Evolutionary conservation across 805 yeast genomes (phyloP).

Genomic region (Wickerhamomyces rabaulensis): DNA sequence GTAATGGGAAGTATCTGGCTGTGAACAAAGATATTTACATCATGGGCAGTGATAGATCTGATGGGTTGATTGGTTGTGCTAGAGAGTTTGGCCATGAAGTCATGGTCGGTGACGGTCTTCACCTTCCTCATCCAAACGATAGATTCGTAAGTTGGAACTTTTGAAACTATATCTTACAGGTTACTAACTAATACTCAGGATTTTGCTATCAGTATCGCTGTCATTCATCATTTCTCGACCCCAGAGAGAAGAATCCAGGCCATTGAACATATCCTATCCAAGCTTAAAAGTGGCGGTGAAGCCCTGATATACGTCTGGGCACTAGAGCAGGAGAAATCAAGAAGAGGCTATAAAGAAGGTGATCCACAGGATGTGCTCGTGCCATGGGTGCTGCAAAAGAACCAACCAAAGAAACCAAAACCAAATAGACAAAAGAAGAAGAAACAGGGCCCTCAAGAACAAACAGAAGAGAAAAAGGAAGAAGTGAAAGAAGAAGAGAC

Average conservation of each 20-base stretch:
- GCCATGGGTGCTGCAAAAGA: constrained; percentile 83
- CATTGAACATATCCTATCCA: constrained; percentile 58
- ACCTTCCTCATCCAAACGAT: constrained; percentile 46
- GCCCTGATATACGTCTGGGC: constrained; percentile 96
- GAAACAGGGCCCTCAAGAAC: constrained; percentile 9
- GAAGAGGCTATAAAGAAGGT: constrained; percentile 88
- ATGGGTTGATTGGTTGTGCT: constrained; percentile 65
- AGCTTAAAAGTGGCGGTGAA: constrained; percentile 54
- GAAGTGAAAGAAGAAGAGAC: constrained; percentile 9
- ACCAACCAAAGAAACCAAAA: constrained; percentile 31
- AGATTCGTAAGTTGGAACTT: constrained; percentile 24
- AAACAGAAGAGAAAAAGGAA: constrained; percentile 2
- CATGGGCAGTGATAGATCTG: constrained; percentile 71
- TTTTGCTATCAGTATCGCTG: constrained; percentile 94
- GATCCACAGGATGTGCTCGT: constrained; percentile 92
- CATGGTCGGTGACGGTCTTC: constrained; percentile 76
- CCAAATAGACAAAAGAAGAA: constrained; percentile 25
- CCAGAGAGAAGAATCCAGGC: constrained; percentile 74
- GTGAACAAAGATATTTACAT: constrained; percentile 65
- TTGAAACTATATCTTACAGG: background rate
- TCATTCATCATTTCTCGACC: constrained; percentile 92
- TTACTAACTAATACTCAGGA: constrained; percentile 25
- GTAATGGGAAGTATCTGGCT: constrained; percentile 87
- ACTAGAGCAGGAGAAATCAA: constrained; percentile 77
- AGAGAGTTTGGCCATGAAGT: constrained; percentile 44